Base-by-base conservation (phyloP, 1,139 yeast genomes). In the Saccharomyces pastorianus region DNA sequence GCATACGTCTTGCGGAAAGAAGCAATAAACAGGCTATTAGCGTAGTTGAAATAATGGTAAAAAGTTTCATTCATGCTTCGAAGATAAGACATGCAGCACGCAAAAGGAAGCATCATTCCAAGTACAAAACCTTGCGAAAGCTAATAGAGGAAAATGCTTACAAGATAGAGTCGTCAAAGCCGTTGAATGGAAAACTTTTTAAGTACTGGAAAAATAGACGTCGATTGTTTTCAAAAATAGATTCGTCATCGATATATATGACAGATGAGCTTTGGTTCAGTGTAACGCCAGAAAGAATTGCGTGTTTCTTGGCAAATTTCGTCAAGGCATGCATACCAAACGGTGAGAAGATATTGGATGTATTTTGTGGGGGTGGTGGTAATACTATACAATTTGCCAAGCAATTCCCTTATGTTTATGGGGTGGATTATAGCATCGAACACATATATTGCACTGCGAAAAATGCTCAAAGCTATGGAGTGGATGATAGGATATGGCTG, bases 311-410 rank as follows among this genome's bases (percentile, higher is more conserved):
- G 0, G 91, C 96, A 0, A 73, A 76, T 51, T 77, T 85, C 55
- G 71, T 85, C 25, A 69, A 68, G 47, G 71, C 75, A n/a, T 76
- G 81, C 53, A 67, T 73, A 46, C 83, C 90, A 0, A 64, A 75
- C 0, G 78, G 83, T 0, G 64, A 65, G 2, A 64, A 68, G 0
- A 70, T 80, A 0, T 66, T 84, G 53, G 99, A 93, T 66, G 79
- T 89, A 3, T 91, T 91, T 65, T 87, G 96, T 61, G 99, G 99
- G 0, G 98, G 95, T 1, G 99, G 97, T 0, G 99, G 99, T 0
- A 93, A 93, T 66, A 75, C 90, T 0, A 88, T 90, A 46, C 96
- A 89, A 62, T 84, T 93, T 70, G 91, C 93, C 1, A 68, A 74
- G 49, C 65, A 66, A 17, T 86, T 85, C 61, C 77, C 78, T 2